Evolutionary conservation across 2,329 filamentous ascomycete species (phyloP), one percentile per base, ranked within the genome.

Genomic region (Cytospora leucostoma): DNA sequence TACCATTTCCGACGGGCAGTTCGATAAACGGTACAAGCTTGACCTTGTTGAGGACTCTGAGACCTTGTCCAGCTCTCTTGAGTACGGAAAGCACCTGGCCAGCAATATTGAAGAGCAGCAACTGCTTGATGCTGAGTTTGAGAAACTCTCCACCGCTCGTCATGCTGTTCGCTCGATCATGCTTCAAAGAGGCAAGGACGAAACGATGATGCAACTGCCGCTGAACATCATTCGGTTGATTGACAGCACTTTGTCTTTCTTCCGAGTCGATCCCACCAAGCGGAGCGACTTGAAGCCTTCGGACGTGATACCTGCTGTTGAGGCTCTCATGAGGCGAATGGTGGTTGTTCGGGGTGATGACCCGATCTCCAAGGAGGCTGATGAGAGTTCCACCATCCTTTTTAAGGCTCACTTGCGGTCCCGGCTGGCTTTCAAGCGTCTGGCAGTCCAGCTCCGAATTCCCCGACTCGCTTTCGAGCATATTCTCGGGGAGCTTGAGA

Each of bases 401-500:
- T 93, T 97, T 84, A 98, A 97, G 80, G 91, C 92, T 13, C 89
- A 96, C 71, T 78, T 98, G 62, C 90, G 95, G 56, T 96, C 93
- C 38, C 88, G 92, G 59, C 82, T 99, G 62, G 91, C 95, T 0
- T 99, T 93, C 85, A 97, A 97, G 79, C 90, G 93, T 65, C 82
- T 99, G 65, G 93, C 96, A 53, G 88, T 92, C 61, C 85, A 93
- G 69, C 89, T 97, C 73, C 89, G 89, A 13, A 79, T 99, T 69
- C 96, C 92, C 79, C 95, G 92, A 76, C 84, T 97, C 67, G 94
- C 95, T 1, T 94, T 99, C 72, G 90, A 95, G 66, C 93, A 97
- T 73, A 87, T 99, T 54, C 77, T 99, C 47, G 95, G 95, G 68
- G 93, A 97, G 70, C 82, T 99, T 49, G 91, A 96, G 78, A 93